These are phyloP conservation scores for Fusarium papillatum DNA, from an alignment of 2,329 filamentous ascomycete genomes.

Conservation along the genomic window DNA sequence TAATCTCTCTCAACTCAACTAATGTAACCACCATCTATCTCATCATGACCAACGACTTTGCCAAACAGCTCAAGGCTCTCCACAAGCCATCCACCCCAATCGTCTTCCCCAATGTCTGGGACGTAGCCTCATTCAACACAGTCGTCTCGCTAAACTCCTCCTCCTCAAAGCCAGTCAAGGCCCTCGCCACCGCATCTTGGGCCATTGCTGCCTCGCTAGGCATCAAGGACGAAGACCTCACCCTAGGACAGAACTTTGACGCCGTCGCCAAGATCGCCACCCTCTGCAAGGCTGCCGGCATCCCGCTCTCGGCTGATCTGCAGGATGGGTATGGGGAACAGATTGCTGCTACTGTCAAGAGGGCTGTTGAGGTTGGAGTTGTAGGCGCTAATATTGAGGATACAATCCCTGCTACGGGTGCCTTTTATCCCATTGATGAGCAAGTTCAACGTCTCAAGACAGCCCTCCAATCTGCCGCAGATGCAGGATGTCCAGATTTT, in stretches of 20 bases:
- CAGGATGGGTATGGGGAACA: slow-evolving; percentile 70
- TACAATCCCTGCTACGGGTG: slow-evolving; percentile 48
- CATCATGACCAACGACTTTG: slow-evolving; percentile 48
- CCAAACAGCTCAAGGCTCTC: slow-evolving; percentile 55
- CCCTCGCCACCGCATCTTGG: slow-evolving; percentile 64
- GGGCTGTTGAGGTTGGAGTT: slow-evolving; percentile 63
- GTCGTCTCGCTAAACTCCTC: slow-evolving; percentile 58
- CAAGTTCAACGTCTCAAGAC: slow-evolving; percentile 62
- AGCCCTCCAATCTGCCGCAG: slow-evolving; percentile 57
- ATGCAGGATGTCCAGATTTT: slow-evolving; percentile 66
- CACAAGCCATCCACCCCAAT: slow-evolving; percentile 65
- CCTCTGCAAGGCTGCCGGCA: slow-evolving; percentile 53
- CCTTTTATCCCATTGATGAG: slow-evolving; percentile 55
- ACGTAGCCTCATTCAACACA: slow-evolving; percentile 61
- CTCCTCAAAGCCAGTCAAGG: slow-evolving; percentile 52
- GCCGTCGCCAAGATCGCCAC: slow-evolving; percentile 60
- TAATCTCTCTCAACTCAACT: neutral
- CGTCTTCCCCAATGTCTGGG: slow-evolving; percentile 69
- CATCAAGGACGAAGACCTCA: slow-evolving; percentile 62
- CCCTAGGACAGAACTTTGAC: slow-evolving; percentile 63
- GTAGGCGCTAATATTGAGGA: slow-evolving; percentile 74
- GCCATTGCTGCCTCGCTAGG: slow-evolving; percentile 62
- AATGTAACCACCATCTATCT: neutral
- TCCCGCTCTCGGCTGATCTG: slow-evolving; percentile 69
- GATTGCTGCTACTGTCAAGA: slow-evolving; percentile 59